phyloP scores from a whole-genome alignment of 2,329 filamentous ascomycete species.

The Chrysosporium keratinophilum region DNA sequence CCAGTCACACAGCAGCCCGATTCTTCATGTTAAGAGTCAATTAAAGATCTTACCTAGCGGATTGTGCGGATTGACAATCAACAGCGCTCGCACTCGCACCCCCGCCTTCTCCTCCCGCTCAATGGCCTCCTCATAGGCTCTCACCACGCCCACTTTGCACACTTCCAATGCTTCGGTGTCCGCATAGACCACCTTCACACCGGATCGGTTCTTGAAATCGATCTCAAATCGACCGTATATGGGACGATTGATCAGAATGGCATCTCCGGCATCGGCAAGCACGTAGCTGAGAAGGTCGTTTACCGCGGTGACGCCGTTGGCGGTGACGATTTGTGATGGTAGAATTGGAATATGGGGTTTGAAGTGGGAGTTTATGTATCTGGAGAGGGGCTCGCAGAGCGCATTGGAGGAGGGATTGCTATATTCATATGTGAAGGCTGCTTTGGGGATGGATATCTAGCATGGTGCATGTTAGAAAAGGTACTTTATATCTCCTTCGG shows the following conservation, averaged over 20 bases:
- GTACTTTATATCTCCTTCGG: neutral
- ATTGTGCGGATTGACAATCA: conserved; percentile 39
- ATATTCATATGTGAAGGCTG: conserved; percentile 1
- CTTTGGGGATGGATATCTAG: conserved; percentile 2
- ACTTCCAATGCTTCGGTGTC: conserved; percentile 30
- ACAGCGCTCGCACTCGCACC: conserved; percentile 30
- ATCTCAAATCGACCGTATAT: conserved; percentile 41
- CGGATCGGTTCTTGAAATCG: conserved; percentile 40
- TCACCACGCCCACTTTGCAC: conserved; percentile 27
- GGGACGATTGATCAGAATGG: conserved; percentile 38
- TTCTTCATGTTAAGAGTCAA: conserved; percentile 25
- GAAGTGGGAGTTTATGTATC: conserved; percentile 36
- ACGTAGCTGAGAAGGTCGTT: conserved; percentile 36
- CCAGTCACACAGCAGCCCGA: conserved; percentile 33
- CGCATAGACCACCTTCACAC: conserved; percentile 32
- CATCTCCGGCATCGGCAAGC: conserved; percentile 38
- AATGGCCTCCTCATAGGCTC: conserved; percentile 32
- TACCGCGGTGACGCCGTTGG: conserved; percentile 36
- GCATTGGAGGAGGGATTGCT: neutral
- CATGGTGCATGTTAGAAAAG: neutral
- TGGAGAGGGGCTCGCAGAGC: conserved; percentile 30
- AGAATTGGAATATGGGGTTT: conserved; percentile 27
- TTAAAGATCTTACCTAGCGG: conserved; percentile 30
- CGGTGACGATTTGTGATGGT: conserved; percentile 31
- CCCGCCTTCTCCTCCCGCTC: conserved; percentile 25